Evolutionary conservation across 2,329 filamentous ascomycete species (phyloP).

Genomic region (Fusarium veterinarium): DNA sequence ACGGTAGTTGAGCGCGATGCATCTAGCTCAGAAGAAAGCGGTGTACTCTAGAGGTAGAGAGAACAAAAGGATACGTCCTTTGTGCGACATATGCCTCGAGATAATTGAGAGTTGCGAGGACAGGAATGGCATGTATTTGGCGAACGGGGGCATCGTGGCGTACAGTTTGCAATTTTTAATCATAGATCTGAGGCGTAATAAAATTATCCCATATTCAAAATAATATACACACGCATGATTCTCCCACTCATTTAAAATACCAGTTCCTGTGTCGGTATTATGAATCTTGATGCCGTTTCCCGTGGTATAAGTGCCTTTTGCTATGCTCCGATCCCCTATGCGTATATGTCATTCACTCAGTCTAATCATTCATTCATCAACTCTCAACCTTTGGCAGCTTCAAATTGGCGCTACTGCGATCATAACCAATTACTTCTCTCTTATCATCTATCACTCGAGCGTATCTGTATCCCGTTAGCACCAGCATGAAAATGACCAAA

Average conservation of each 20-base stretch:
- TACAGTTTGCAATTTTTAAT: conserved; percentile 33
- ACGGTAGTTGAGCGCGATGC: conserved; percentile 46
- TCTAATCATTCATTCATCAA: neutral
- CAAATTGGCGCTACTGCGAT: conserved; percentile 39
- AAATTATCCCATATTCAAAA: conserved; percentile 7
- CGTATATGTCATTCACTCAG: neutral
- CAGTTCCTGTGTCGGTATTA: neutral
- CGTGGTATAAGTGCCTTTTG: neutral
- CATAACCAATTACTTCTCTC: conserved; percentile 68
- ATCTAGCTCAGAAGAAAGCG: conserved; percentile 58
- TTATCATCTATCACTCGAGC: conserved; percentile 73
- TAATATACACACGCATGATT: neutral
- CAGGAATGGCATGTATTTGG: conserved; percentile 22
- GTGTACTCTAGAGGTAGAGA: neutral
- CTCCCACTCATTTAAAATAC: neutral
- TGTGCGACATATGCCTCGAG: conserved; percentile 6
- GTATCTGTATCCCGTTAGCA: conserved; percentile 58
- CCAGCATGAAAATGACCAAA: neutral
- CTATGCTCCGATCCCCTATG: conserved; percentile 6
- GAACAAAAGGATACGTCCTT: neutral
- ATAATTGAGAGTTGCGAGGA: conserved; percentile 3
- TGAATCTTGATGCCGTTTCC: conserved; percentile 20
- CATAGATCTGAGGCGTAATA: conserved; percentile 36
- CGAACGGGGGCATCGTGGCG: conserved; percentile 33
- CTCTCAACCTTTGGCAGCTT: conserved; percentile 34